phyloP scores from a whole-genome alignment of 2,329 filamentous ascomycete species.

The Pseudogymnoascus sp. region DNA sequence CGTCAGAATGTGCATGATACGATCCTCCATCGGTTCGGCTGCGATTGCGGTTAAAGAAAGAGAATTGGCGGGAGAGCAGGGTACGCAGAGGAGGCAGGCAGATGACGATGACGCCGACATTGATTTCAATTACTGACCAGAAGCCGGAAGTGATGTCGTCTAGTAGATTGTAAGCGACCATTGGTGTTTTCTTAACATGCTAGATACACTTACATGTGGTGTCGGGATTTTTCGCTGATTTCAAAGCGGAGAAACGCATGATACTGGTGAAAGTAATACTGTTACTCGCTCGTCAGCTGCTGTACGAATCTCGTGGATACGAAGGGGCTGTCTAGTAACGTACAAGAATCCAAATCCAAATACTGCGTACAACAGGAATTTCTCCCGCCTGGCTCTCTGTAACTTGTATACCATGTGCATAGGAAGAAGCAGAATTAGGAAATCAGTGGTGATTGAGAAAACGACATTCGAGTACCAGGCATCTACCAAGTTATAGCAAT shows the following conservation, averaged over 20 bases:
- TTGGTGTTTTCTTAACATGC: neutral
- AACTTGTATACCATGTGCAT: conserved; percentile 16
- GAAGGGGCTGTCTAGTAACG: neutral
- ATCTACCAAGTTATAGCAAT: conserved; percentile 14
- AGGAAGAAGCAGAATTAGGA: conserved; percentile 14
- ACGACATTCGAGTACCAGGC: conserved; percentile 15
- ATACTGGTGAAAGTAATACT: neutral
- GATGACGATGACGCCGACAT: conserved; percentile 2
- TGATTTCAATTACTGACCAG: conserved; percentile 6
- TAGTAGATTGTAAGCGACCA: neutral
- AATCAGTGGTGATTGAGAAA: conserved; percentile 15
- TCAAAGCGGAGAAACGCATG: conserved; percentile 11
- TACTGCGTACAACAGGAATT: neutral
- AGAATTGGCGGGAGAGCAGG: conserved; percentile 12
- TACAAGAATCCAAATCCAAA: neutral
- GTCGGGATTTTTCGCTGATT: conserved; percentile 11
- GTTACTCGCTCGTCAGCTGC: neutral
- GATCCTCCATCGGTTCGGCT: neutral
- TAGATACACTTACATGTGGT: neutral
- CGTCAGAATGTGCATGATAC: neutral
- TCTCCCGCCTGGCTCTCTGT: conserved; percentile 11
- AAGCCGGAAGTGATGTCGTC: conserved; percentile 13
- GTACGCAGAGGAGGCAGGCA: conserved; percentile 11
- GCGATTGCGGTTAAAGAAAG: conserved; percentile 7
- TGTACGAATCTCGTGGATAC: neutral